Evolutionary conservation across 2,329 filamentous ascomycete species (phyloP).

Genomic region (Colletotrichum costaricense): DNA sequence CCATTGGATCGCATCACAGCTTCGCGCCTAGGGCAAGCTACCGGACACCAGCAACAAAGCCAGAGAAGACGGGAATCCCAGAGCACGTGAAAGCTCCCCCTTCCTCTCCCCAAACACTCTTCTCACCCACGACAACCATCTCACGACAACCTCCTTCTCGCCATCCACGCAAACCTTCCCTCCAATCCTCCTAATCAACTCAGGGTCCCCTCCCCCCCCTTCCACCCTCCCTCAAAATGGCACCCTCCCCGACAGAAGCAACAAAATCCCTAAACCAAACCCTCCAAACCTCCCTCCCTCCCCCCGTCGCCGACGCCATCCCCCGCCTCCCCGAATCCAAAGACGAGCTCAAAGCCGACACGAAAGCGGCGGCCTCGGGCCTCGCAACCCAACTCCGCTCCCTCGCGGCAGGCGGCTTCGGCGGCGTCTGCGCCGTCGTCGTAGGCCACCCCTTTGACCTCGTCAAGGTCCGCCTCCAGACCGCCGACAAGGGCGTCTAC

Average conservation of each 20-base stretch:
- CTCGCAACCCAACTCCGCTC: conserved; percentile 75
- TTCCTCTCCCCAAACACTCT: not conserved
- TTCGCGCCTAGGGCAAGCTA: not conserved
- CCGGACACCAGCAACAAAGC: not conserved
- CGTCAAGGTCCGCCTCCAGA: conserved; percentile 97
- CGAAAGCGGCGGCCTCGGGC: conserved; percentile 50
- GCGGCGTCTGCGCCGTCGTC: conserved; percentile 91
- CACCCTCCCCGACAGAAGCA: conserved; percentile 38
- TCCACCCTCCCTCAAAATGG: conserved; percentile 30
- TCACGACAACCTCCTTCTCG: not conserved
- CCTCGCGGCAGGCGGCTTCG: conserved; percentile 89
- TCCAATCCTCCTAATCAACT: not conserved
- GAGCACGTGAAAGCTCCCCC: conserved; percentile 12
- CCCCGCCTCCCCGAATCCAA: conserved; percentile 57
- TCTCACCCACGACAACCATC: not conserved
- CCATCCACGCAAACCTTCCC: not conserved
- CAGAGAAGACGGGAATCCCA: not conserved
- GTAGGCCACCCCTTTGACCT: conserved; percentile 98
- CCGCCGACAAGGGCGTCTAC: conserved; percentile 93
- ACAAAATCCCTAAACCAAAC: conserved; percentile 33
- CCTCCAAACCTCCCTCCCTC: conserved; percentile 40
- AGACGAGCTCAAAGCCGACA: conserved; percentile 56
- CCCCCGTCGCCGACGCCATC: conserved; percentile 50
- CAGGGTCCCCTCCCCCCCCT: not conserved
- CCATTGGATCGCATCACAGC: not conserved